Conservation (phyloP, 345 rosid species). For the Hibiscus mutabilis region DNA sequence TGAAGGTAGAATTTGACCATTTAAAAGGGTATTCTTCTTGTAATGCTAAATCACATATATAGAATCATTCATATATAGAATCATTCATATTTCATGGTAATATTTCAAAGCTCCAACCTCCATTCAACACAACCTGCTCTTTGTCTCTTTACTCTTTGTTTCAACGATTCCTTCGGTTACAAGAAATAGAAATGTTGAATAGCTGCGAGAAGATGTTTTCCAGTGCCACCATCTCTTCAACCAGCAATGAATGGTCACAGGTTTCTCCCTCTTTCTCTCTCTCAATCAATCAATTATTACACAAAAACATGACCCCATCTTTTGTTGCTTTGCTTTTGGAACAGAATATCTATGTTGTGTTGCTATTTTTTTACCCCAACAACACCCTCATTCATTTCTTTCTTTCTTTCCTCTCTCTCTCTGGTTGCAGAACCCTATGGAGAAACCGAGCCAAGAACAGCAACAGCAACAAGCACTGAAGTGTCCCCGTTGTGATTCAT, state of each 20-base stretch:
- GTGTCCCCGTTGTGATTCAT: slow-evolving; percentile 75
- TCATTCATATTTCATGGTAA: not conserved
- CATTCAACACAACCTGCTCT: slow-evolving; percentile 35
- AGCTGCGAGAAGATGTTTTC: slow-evolving; percentile 46
- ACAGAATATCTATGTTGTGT: slow-evolving; percentile 30
- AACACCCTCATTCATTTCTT: slow-evolving; percentile 18
- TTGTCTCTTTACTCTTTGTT: slow-evolving; percentile 67
- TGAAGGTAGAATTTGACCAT: no score
- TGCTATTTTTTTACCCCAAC: slow-evolving; percentile 26
- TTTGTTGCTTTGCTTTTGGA: slow-evolving; percentile 33
- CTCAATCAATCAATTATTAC: slow-evolving; percentile 24
- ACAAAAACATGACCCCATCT: slow-evolving; percentile 18
- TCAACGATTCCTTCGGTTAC: slow-evolving; percentile 42
- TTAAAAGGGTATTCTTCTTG: no score
- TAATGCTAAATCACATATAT: no score
- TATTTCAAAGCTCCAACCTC: slow-evolving; percentile 18
- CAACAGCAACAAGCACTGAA: slow-evolving; percentile 40
- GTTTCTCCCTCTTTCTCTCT: slow-evolving; percentile 24
- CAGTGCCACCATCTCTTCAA: slow-evolving; percentile 50
- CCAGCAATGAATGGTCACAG: slow-evolving; percentile 62
- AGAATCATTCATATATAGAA: not conserved
- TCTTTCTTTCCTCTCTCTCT: slow-evolving; percentile 11
- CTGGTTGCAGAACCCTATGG: slow-evolving; percentile 36
- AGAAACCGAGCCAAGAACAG: slow-evolving; percentile 31
- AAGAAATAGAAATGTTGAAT: slow-evolving; percentile 37